phyloP scores from a whole-genome alignment of 176 grass and related monocot genomes.

The Zea luxurians region DNA sequence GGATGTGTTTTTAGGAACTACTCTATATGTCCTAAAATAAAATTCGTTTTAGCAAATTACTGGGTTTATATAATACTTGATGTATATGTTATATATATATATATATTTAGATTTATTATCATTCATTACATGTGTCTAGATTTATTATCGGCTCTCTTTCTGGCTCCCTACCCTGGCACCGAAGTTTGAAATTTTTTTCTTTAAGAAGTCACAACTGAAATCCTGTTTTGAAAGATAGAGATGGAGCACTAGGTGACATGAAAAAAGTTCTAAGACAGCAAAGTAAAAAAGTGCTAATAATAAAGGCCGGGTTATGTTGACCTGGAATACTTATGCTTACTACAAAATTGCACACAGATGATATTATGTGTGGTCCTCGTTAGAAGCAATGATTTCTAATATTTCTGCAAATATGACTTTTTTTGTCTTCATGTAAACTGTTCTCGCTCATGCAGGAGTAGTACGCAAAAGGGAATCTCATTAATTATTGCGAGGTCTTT shows the following conservation, averaged over 20 bases:
- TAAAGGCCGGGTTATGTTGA: not conserved
- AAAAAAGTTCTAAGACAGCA: not conserved
- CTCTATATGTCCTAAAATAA: no score
- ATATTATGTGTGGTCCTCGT: slow-evolving; percentile 10
- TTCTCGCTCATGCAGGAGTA: slow-evolving; percentile 13
- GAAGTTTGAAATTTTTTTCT: no score
- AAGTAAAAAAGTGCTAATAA: not conserved
- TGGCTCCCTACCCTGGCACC: no score
- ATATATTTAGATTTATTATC: no score
- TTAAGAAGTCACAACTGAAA: no score
- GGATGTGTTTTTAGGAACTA: no score
- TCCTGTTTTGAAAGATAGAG: not conserved
- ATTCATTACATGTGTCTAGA: no score
- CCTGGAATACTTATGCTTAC: not conserved
- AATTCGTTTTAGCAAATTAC: no score
- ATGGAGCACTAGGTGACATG: not conserved
- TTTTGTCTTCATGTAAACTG: slow-evolving; percentile 28
- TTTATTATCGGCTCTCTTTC: no score
- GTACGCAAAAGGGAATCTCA: slow-evolving; percentile 24
- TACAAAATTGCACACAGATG: not conserved
- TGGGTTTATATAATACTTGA: no score
- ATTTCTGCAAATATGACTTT: not conserved
- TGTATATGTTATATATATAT: no score
- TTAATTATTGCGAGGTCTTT: slow-evolving; percentile 32
- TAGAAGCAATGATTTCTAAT: not conserved